Evolutionary conservation across 805 yeast genomes (phyloP).

Genomic region (Naumovozyma dairenensis): DNA sequence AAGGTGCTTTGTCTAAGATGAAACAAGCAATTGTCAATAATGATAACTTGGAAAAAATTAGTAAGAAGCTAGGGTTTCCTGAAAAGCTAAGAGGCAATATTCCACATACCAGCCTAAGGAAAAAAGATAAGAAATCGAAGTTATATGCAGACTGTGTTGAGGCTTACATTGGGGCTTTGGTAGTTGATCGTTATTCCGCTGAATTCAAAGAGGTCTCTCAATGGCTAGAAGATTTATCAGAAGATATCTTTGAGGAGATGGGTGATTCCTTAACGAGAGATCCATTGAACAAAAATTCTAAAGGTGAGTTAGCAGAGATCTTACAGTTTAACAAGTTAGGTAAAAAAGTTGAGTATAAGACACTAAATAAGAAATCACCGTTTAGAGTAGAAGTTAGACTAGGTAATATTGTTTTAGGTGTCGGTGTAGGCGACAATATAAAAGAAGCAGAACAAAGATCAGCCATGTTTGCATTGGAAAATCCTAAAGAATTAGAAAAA

Average conservation of each 20-base stretch:
- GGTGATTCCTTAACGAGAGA: conserved; percentile 7
- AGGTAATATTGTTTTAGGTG: conserved; percentile 46
- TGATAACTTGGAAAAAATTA: conserved; percentile 51
- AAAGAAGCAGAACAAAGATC: conserved; percentile 71
- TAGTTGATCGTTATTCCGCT: conserved; percentile 34
- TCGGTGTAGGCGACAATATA: conserved; percentile 51
- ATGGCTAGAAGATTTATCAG: conserved; percentile 43
- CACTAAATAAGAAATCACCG: conserved; percentile 25
- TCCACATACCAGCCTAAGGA: conserved; percentile 35
- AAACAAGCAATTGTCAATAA: conserved; percentile 61
- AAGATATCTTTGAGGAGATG: conserved; percentile 4
- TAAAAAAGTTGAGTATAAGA: conserved; percentile 10
- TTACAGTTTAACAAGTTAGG: conserved; percentile 32
- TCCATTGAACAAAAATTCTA: conserved; percentile 49
- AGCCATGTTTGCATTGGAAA: conserved; percentile 60
- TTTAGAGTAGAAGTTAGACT: conserved; percentile 52
- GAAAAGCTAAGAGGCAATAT: conserved; percentile 38
- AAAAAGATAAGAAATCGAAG: conserved; percentile 42
- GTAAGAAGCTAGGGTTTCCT: conserved; percentile 54
- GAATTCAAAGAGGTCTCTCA: conserved; percentile 36
- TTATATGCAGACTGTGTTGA: conserved; percentile 72
- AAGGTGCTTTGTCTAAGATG: conserved; percentile 61
- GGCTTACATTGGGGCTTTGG: conserved; percentile 75
- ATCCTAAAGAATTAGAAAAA: conserved; percentile 44
- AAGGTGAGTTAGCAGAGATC: conserved; percentile 52